Evolutionary conservation across 2,329 filamentous ascomycete species (phyloP), one percentile per base, ranked within the genome.

Genomic region (Nemania sp.): DNA sequence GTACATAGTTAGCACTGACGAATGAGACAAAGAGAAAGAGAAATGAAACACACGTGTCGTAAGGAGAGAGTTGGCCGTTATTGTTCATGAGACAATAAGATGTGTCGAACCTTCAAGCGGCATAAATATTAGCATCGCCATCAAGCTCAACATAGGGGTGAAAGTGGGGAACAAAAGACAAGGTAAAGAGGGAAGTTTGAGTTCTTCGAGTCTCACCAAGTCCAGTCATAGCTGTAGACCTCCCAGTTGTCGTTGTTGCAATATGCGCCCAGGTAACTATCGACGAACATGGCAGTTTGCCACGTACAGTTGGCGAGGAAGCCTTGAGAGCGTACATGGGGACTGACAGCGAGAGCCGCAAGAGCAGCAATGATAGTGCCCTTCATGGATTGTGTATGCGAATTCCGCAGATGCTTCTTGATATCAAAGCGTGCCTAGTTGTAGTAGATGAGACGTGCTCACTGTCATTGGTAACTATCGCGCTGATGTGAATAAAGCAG

Each of bases 191-290:
- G 8, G 26, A 26, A 17, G 34, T 9, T 14, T 4, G 11, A n/a
- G 11, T 6, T 30, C 20, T 9, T 23, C 8, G 12, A 9, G 26
- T 11, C 63, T 59, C 61, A 73, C 73, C 69, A 73, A 11, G 72
- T 69, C 70, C 73, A 76, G 47, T 73, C 71, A 61, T 74, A 75
- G 19, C 64, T 68, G 50, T 65, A 75, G 5, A 64, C 36, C 1
- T 55, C 63, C 55, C 62, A 66, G 57, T 74, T 58, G 37, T 71
- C 57, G 45, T 73, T 72, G 52, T 72, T 70, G 65, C 73, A 76
- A 59, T 73, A 75, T 60, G 73, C 65, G 26, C 72, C 72, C 1
- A 76, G 68, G 50, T 61, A 70, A 52, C 60, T 64, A 31, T 64
- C 65, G 6, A 63, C 61, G 28, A 75, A 57, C 36, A 68, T 59